phyloP scores from a whole-genome alignment of 2,329 filamentous ascomycete species.

The Verticillium albo-atrum region DNA sequence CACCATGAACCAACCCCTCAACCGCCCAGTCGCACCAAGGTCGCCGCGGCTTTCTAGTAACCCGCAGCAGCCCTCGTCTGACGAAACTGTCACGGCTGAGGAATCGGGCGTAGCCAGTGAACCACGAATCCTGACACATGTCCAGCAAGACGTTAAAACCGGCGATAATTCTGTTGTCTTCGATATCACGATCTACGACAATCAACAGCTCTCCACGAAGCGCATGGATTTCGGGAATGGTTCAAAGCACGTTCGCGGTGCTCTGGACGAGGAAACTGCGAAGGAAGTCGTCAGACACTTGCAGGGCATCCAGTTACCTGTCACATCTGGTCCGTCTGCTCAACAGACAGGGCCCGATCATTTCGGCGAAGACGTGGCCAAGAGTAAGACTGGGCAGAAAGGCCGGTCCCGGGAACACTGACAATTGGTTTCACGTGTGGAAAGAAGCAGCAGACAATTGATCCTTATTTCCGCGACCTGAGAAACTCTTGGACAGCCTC shows the following conservation, averaged over 20 bases:
- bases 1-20: neutral
- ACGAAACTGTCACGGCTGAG: neutral
- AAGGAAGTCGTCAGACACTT: neutral
- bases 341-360: no score
- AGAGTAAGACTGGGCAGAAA: no score
- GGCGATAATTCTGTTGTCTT: neutral
- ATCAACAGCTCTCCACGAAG: neutral
- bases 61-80: neutral
- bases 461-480: neutral
- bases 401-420: neutral
- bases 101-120: no score
- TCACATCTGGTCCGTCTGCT: neutral
- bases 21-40: neutral
- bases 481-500: neutral
- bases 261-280: neutral
- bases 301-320: neutral
- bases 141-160: neutral
- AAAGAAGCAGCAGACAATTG: neutral
- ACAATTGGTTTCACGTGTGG: no score
- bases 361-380: no score
- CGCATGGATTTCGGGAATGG: neutral
- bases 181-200: neutral
- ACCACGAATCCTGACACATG: neutral
- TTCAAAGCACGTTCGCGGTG: neutral
- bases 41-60: neutral